Evolutionary conservation across 768 basidiomycete species (phyloP).

Genomic region (Lactarius quietus): DNA sequence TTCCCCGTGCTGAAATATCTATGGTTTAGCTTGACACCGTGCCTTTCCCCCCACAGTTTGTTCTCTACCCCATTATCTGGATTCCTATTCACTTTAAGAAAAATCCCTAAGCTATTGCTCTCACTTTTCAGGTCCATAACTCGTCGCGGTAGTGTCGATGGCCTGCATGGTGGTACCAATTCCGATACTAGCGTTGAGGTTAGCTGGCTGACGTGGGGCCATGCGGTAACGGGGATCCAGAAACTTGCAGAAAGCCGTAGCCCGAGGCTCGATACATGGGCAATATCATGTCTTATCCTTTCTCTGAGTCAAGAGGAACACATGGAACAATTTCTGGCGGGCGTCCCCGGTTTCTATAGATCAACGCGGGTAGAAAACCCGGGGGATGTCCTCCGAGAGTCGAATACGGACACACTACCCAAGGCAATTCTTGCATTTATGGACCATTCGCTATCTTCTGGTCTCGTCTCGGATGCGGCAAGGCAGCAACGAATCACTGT

Average conservation of each 20-base stretch:
- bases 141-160: neutral
- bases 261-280: neutral
- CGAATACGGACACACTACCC: conserved; percentile 2
- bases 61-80: conserved; percentile 10
- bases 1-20: neutral
- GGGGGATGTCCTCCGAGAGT: neutral
- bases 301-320: conserved; percentile 7
- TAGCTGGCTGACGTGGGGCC: conserved; percentile 1
- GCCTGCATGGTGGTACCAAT: neutral
- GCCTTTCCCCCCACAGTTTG: neutral
- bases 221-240: conserved; percentile 4
- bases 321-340: conserved; percentile 8
- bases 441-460: conserved; percentile 6
- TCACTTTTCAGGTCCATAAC: neutral
- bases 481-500: conserved; percentile 1
- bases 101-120: neutral
- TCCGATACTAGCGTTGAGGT: neutral
- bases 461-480: neutral
- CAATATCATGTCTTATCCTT: neutral
- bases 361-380: conserved; percentile 10
- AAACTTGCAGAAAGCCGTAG: neutral
- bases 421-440: conserved; percentile 11
- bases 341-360: conserved; percentile 13
- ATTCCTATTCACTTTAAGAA: conserved; percentile 1
- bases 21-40: conserved; percentile 5